phyloP scores from a whole-genome alignment of 345 rosid species.

The Moricandia arvensis region DNA sequence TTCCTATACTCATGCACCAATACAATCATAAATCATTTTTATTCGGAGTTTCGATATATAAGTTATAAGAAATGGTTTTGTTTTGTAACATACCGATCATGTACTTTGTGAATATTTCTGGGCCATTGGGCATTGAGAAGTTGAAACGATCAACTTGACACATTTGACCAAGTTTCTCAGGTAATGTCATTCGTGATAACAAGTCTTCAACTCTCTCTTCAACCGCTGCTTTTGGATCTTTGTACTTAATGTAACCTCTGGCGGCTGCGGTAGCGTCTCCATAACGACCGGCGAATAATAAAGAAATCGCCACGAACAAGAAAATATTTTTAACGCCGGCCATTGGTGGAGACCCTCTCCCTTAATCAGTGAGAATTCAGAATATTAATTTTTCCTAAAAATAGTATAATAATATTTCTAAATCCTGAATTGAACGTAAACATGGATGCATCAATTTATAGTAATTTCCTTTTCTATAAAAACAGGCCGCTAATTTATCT shows the following conservation, averaged over 20 bases:
- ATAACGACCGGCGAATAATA: constrained; percentile 18
- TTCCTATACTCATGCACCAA: constrained; percentile 38
- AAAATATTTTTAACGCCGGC: constrained; percentile 6
- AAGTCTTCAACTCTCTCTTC: constrained; percentile 46
- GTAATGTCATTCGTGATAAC: constrained; percentile 49
- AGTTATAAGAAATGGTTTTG: no score
- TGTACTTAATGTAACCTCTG: constrained; percentile 38
- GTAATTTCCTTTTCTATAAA: not conserved
- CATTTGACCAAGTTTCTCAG: constrained; percentile 65
- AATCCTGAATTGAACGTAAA: constrained; percentile 5
- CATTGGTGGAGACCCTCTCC: constrained; percentile 21
- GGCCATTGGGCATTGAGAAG: not conserved
- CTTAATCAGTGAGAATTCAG: constrained; percentile 17
- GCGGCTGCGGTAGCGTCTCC: constrained; percentile 19
- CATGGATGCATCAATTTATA: not conserved
- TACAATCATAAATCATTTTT: not conserved
- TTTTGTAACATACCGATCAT: constrained; percentile 55
- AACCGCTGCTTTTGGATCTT: constrained; percentile 42
- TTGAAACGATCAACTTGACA: constrained; percentile 42
- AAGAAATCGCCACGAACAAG: constrained; percentile 11
- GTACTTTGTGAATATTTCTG: constrained; percentile 52
- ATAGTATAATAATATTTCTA: constrained; percentile 4
- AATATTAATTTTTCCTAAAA: not conserved
- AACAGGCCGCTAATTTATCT: constrained; percentile 3
- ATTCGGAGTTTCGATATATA: no score